phyloP scores from a whole-genome alignment of 495 filamentous ascomycete species.

The Aspergillus sparsus region DNA sequence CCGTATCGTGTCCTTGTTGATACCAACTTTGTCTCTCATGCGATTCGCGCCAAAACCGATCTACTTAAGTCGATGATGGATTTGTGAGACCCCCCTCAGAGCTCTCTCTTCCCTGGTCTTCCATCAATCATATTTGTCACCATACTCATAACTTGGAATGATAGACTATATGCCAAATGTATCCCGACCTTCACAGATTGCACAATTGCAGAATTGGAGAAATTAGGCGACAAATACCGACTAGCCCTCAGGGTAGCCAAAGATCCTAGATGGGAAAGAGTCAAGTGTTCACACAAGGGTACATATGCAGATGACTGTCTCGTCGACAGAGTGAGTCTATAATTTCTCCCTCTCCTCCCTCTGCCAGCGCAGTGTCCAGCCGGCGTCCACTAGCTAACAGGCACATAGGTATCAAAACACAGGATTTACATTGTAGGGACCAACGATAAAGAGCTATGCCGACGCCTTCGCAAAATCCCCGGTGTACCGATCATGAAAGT shows the following conservation, averaged over 20 bases:
- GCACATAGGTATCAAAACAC: conserved; percentile 52
- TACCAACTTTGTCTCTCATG: conserved; percentile 93
- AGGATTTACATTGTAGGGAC: conserved; percentile 87
- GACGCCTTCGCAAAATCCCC: conserved; percentile 62
- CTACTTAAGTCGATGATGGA: conserved; percentile 88
- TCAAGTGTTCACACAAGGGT: conserved; percentile 86
- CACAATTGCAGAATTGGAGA: conserved; percentile 77
- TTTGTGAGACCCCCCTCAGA: conserved; percentile 46
- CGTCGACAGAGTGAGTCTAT: conserved; percentile 75
- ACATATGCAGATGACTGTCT: conserved; percentile 96
- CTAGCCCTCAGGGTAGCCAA: conserved; percentile 89
- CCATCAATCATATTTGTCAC: conserved; percentile 54
- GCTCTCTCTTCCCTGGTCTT: background rate
- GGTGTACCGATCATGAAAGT: conserved; percentile 66
- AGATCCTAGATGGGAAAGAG: conserved; percentile 82
- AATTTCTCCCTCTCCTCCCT: conserved; percentile 19
- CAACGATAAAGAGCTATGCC: conserved; percentile 77
- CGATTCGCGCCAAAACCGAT: conserved; percentile 86
- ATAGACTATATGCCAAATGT: conserved; percentile 54
- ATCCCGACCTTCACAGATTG: conserved; percentile 54
- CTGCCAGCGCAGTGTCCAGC: background rate
- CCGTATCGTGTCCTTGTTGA: conserved; percentile 82
- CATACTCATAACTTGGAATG: conserved; percentile 61
- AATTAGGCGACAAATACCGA: conserved; percentile 85
- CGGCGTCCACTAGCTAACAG: background rate